Evolutionary conservation across 129 eudicot genomes (phyloP).

Genomic region (Artemisia argyi): DNA sequence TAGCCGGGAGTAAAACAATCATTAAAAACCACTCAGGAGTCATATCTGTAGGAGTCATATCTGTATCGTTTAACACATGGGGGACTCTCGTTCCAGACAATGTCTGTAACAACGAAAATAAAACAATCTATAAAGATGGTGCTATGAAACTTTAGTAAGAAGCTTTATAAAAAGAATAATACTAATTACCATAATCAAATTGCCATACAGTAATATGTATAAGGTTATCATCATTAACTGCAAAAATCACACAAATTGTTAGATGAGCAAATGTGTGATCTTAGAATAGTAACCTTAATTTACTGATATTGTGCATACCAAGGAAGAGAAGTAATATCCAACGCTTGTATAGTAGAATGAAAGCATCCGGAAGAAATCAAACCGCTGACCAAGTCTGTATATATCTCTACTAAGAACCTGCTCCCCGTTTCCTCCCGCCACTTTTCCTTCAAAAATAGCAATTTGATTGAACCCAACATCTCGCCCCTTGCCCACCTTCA

Average conservation of each 20-base stretch:
- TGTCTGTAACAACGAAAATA: slow-evolving; percentile 59
- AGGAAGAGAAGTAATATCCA: slow-evolving; percentile 86
- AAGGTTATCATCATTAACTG: slow-evolving; percentile 96
- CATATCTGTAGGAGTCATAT: too few relatives aligned
- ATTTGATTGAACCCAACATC: slow-evolving; percentile 98
- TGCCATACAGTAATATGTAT: slow-evolving; percentile 91
- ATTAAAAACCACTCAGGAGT: too few relatives aligned
- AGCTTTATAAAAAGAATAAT: background rate
- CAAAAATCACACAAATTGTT: slow-evolving; percentile 16
- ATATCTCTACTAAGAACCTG: slow-evolving; percentile 96
- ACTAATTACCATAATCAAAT: slow-evolving; percentile 72
- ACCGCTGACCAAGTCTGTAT: slow-evolving; percentile 96
- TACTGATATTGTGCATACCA: slow-evolving; percentile 45
- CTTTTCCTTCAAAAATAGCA: slow-evolving; percentile 94
- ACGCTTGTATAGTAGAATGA: slow-evolving; percentile 94
- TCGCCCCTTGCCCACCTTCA: slow-evolving; percentile 83
- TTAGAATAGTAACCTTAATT: background rate
- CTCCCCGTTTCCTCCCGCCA: slow-evolving; percentile 99
- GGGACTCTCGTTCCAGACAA: slow-evolving; percentile 59
- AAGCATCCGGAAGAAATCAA: slow-evolving; percentile 94
- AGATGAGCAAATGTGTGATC: background rate
- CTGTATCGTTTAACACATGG: too few relatives aligned
- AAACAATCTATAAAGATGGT: background rate
- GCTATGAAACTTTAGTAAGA: slow-evolving; percentile 4
- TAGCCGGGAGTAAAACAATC: too few relatives aligned